phyloP scores from a whole-genome alignment of 306 rosid species.

The Sesbania bispinosa region DNA sequence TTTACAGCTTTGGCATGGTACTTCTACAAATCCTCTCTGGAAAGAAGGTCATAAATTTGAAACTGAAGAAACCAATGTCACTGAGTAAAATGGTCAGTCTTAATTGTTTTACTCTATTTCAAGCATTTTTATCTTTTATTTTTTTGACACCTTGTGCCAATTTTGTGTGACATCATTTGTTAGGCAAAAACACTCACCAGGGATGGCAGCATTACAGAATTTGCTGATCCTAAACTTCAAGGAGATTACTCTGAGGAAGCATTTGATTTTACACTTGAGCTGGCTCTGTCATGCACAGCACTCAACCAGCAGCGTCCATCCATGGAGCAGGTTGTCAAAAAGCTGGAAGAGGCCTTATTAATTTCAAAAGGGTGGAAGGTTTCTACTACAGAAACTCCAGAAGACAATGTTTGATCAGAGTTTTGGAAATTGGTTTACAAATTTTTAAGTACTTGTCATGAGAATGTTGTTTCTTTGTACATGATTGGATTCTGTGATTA shows the following conservation, averaged over 20 bases:
- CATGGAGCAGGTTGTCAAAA: slow-evolving; percentile 38
- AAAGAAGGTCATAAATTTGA: slow-evolving; percentile 54
- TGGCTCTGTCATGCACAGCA: too few relatives aligned
- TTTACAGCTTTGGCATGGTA: slow-evolving; percentile 58
- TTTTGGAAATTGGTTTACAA: background rate
- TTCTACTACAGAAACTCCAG: too few relatives aligned
- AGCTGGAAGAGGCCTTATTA: slow-evolving; percentile 29
- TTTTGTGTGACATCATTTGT: slow-evolving; percentile 16
- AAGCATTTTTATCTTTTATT: too few relatives aligned
- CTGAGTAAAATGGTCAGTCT: too few relatives aligned
- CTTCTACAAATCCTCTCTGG: slow-evolving; percentile 68
- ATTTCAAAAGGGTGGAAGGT: slow-evolving; percentile 28
- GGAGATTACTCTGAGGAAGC: too few relatives aligned
- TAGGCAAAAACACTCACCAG: slow-evolving; percentile 34
- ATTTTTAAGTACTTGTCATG: background rate
- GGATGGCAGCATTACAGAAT: slow-evolving; percentile 27
- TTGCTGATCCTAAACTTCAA: slow-evolving; percentile 41
- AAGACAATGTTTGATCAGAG: background rate
- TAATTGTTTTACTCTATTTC: too few relatives aligned
- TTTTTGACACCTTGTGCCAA: too few relatives aligned
- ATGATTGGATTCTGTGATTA: too few relatives aligned
- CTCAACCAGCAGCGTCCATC: slow-evolving; percentile 40
- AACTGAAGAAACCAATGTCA: too few relatives aligned
- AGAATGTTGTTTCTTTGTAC: background rate
- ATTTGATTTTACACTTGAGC: too few relatives aligned